Base-by-base conservation (phyloP, 2,329 filamentous ascomycete species). In the Xylaria sp. region DNA sequence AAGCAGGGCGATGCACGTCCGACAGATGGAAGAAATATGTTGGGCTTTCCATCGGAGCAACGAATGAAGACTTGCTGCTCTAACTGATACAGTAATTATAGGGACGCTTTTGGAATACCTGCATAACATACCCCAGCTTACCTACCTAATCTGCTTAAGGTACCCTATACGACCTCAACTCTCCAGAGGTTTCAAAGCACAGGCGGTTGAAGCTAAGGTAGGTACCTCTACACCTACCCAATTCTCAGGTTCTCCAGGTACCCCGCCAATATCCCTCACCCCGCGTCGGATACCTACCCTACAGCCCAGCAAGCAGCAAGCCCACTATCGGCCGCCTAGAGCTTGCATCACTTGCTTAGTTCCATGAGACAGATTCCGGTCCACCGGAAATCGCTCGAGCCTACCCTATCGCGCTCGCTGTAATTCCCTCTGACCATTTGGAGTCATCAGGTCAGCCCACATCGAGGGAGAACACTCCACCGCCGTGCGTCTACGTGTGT, bases 361-460 rank as follows among this genome's bases (percentile, higher is more conserved):
- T n/a, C n/a, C n/a, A n/a, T n/a, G n/a, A 54, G 51, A 39, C 58
- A 61, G 53, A 42, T 42, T 21, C 60, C 67, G 67, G 67, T 34
- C 59, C 47, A 66, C 63, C 67, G 67, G 67, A 66, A 61, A 53
- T 24, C 21, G 39, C 36, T 54, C 12, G 5, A 32, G 17, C 27
- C 27, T 54, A 8, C 34, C 64, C 65, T 64, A 64, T 65, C 56
- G 45, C 21, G 14, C 32, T 45, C 42, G 42, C 50, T 51, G 50
- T 56, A 61, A 60, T 64, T 50, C 54, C 36, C 45, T 61, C 64
- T 65, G 56, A 53, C 55, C 30, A 61, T 50, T 34, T 24, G 47
- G 48, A 51, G 59, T 55, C 36, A 64, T 21, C 56, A 34, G 65
- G 56, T 61, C 65, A 68, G 61, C 56, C 56, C 65, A 68, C 51